Percentiles rank a stretch among this genome's conserved stretches.
Evolutionary conservation across 441 rosid species (phyloP).

Genomic region (Adansonia grandidieri): DNA sequence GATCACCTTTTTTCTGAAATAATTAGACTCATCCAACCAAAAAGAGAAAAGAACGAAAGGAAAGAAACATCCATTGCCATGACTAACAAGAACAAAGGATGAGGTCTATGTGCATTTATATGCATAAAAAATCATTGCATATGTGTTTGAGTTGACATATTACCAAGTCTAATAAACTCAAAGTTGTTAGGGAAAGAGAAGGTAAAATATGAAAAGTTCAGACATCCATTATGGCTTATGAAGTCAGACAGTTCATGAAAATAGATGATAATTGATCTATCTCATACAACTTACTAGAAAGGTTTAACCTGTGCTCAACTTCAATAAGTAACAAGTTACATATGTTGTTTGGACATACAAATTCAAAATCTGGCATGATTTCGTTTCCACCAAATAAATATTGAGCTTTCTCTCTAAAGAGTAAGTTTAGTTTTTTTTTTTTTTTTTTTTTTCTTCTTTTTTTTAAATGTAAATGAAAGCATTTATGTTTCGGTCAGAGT

Average conservation of each 20-base stretch:
- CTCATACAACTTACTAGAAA: neutral
- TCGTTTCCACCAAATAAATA: constrained; percentile 6
- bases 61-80: neutral
- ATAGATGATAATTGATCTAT: neutral
- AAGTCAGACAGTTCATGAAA: neutral
- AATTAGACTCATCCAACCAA: neutral
- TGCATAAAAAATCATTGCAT: neutral
- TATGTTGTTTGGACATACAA: neutral
- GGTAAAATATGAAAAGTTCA: neutral
- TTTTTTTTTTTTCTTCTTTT: neutral
- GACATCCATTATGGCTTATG: neutral
- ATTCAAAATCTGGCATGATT: constrained; percentile 1
- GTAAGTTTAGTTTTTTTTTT: neutral
- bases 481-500: neutral
- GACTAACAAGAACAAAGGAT: neutral
- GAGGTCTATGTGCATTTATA: neutral
- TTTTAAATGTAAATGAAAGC: neutral
- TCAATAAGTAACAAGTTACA: neutral
- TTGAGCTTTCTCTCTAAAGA: neutral
- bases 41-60: neutral
- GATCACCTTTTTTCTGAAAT: neutral
- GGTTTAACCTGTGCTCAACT: neutral
- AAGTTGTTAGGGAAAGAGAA: neutral
- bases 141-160: neutral
- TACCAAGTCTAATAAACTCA: constrained; percentile 15